Base-by-base conservation (phyloP, 768 basidiomycete species). In the Rhizopogon roseolus region DNA sequence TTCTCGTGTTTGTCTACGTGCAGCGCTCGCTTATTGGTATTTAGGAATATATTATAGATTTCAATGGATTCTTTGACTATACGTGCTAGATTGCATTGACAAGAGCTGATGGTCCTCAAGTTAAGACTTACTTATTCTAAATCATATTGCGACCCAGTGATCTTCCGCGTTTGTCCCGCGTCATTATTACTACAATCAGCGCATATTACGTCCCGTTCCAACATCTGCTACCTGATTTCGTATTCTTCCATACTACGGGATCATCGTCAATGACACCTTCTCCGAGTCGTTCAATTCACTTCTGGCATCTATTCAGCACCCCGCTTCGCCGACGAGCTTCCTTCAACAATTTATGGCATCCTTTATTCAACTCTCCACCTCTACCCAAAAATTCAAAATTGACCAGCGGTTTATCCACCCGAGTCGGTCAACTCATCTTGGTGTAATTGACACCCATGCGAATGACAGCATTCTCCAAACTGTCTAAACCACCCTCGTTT, bases 281-380 rank as follows among this genome's bases (percentile, higher is more conserved):
- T 50, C 19, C 63, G 64, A 22, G 22, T 37, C 70, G 67, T 53
- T 17, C 54, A 75, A 10, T 60, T 70, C 13, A 77, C 83, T 14
- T 60, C 81, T 52, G 56, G 65, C 34, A 60, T 86, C 49, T 79
- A 81, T 60, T 55, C 65, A 34, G 62, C 73, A 53, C 70, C 88
- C 39, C 72, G 79, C 53, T 54, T 65, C 19, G 62, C 57, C n/a
- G 69, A 71, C 50, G 53, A 63, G 25, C 13, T 66, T 49, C 46
- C 56, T n/a, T 64, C 59, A 5, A 4, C 58, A 60, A 28, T 73
- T 22, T 22, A 29, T 29, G 71, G 66, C 73, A 74, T 0, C 71
- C 69, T 2, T 37, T 64, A n/a, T n/a, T n/a, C n/a, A n/a, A 22
- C 69, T 69, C 37, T 4, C 77, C 72, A n/a, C n/a, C 0, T 78